Percentiles rank a stretch among this genome's conserved stretches.
Conservation (phyloP, 805 yeast genomes). For the Alloascoidea hylecoeti region DNA sequence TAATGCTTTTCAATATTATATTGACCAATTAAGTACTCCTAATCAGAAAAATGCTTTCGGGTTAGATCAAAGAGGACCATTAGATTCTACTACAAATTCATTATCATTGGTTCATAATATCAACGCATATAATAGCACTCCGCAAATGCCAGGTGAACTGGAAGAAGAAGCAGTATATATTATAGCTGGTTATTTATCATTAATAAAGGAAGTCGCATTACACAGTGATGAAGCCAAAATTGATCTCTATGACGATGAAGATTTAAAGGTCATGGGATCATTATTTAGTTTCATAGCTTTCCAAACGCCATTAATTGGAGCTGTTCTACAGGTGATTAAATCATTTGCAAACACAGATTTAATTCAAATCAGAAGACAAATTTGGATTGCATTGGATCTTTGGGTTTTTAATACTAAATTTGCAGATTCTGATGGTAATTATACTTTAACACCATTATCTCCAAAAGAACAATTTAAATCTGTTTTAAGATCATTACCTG, state of each 20-base stretch:
- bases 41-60: not conserved
- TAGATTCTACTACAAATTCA: not conserved
- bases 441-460: slow-evolving; percentile 15
- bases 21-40: slow-evolving; percentile 20
- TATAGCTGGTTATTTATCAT: slow-evolving; percentile 57
- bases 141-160: too few relatives aligned
- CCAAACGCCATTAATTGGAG: slow-evolving; percentile 36
- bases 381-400: slow-evolving; percentile 60
- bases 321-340: slow-evolving; percentile 40
- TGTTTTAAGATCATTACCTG: slow-evolving; percentile 36
- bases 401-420: slow-evolving; percentile 39
- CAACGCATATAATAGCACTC: not conserved
- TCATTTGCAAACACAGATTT: slow-evolving; percentile 35
- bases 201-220: slow-evolving; percentile 39
- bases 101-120: not conserved
- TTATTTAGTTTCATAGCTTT: slow-evolving; percentile 29
- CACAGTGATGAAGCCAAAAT: slow-evolving; percentile 22
- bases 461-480: slow-evolving; percentile 28
- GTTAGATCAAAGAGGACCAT: not conserved
- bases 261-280: slow-evolving; percentile 15
- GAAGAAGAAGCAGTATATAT: slow-evolving; percentile 73
- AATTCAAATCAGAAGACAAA: slow-evolving; percentile 23
- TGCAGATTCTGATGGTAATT: slow-evolving; percentile 14
- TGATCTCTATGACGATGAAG: slow-evolving; percentile 12
- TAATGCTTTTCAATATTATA: slow-evolving; percentile 38